These are phyloP conservation scores for Nannochloropsis gaditana DNA, from an alignment of 108 stramenopile genomes.

Conservation along the genomic window DNA sequence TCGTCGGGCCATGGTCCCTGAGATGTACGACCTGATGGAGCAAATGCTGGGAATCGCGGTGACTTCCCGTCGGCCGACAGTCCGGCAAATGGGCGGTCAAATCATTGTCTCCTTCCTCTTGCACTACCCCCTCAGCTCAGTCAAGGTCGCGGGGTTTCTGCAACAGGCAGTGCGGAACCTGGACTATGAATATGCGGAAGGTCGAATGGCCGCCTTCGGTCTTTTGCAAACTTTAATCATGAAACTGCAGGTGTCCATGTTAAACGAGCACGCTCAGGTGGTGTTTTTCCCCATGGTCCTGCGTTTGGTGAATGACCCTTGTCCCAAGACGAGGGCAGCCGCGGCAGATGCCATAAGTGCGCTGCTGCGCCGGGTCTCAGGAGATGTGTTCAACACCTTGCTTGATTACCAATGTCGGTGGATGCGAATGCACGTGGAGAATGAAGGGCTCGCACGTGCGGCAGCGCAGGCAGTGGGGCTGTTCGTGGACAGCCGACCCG, in stretches of 20 bases:
- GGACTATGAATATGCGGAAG: constrained; percentile 45
- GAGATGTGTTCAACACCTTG: constrained; percentile 31
- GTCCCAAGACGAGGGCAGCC: constrained; percentile 34
- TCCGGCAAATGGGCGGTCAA: constrained; percentile 39
- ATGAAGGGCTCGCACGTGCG: constrained; percentile 26
- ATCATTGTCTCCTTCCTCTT: constrained; percentile 44
- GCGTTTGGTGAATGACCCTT: constrained; percentile 40
- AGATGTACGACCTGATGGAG: constrained; percentile 48
- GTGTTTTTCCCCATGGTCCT: constrained; percentile 43
- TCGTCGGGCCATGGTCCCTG: constrained; percentile 38
- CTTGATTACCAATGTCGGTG: constrained; percentile 35
- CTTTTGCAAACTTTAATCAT: constrained; percentile 33
- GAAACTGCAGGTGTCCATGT: constrained; percentile 38
- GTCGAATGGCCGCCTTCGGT: constrained; percentile 40
- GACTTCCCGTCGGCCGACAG: constrained; percentile 40
- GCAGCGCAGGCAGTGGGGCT: constrained; percentile 44
- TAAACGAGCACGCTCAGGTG: constrained; percentile 39
- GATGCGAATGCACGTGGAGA: constrained; percentile 28
- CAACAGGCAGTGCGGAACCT: constrained; percentile 31
- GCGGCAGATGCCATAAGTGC: constrained; percentile 25
- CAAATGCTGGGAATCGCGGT: constrained; percentile 39
- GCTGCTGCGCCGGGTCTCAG: constrained; percentile 31
- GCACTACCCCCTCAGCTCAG: constrained; percentile 43
- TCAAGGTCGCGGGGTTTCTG: constrained; percentile 24
- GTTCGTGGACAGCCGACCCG: constrained; percentile 41